phyloP scores from a whole-genome alignment of 202 grass and related monocot species.

The Setaria italica region DNA sequence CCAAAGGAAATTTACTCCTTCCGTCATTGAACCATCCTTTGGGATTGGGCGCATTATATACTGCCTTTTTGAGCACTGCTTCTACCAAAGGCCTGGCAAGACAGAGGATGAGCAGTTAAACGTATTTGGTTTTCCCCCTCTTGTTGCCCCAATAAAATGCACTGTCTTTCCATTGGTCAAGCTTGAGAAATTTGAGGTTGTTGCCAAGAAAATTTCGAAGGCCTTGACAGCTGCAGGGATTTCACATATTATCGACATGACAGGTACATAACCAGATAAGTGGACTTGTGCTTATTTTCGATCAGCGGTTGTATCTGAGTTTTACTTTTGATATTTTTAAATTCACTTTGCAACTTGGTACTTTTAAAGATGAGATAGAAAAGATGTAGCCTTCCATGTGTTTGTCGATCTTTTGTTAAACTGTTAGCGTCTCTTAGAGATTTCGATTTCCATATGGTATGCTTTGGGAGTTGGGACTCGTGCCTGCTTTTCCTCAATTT shows the following conservation, averaged over 20 bases:
- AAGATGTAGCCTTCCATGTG: background rate
- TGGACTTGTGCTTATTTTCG: slow-evolving; percentile 1
- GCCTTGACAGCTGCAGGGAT: slow-evolving; percentile 77
- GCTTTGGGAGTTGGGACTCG: background rate
- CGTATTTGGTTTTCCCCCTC: slow-evolving; percentile 81
- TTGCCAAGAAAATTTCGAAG: slow-evolving; percentile 82
- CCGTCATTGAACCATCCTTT: slow-evolving; percentile 93
- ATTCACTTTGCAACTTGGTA: background rate
- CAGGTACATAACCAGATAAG: slow-evolving; percentile 59
- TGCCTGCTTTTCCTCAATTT: background rate
- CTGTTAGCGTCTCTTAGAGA: background rate
- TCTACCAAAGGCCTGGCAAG: slow-evolving; percentile 74
- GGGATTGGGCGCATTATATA: slow-evolving; percentile 96
- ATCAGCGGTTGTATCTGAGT: background rate
- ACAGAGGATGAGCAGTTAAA: slow-evolving; percentile 84
- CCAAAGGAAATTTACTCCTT: slow-evolving; percentile 90
- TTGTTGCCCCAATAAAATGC: slow-evolving; percentile 97
- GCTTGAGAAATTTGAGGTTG: slow-evolving; percentile 78
- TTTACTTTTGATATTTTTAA: background rate
- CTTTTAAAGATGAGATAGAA: slow-evolving; percentile 15
- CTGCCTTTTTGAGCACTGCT: slow-evolving; percentile 88
- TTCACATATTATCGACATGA: slow-evolving; percentile 87
- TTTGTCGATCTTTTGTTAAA: background rate
- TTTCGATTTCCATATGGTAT: background rate
- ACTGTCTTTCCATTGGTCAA: slow-evolving; percentile 96